Evolutionary conservation across 257 asterid species (phyloP).

Genomic region (Przewalskia tangutica): DNA sequence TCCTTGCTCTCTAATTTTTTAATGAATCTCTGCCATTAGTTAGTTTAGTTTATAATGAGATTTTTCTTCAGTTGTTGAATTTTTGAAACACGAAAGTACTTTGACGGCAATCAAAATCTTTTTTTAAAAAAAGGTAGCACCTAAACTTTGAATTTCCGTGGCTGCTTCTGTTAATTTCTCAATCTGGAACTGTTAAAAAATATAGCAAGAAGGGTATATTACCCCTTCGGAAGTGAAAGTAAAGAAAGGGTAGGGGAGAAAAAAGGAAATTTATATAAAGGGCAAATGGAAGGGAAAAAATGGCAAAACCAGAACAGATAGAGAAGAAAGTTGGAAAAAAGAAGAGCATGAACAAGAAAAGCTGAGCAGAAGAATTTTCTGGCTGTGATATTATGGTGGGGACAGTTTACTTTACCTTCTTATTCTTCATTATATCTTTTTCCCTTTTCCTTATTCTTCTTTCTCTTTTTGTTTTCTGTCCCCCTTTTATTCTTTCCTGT

Average conservation of each 20-base stretch:
- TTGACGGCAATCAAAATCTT: background rate
- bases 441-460: background rate
- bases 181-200: background rate
- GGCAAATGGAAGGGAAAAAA: background rate
- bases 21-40: background rate
- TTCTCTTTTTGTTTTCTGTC: background rate
- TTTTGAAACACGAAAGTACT: background rate
- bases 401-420: background rate
- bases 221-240: background rate
- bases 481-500: background rate
- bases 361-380: background rate
- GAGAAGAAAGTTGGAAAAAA: background rate
- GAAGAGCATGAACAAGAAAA: background rate
- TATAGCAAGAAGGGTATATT: background rate
- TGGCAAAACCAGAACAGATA: background rate
- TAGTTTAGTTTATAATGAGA: slow-evolving; percentile 1
- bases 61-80: background rate
- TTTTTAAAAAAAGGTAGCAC: background rate
- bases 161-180: background rate
- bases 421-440: background rate
- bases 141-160: background rate
- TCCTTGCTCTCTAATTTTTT: background rate
- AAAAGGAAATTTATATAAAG: background rate
- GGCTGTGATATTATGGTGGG: background rate
- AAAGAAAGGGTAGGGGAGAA: background rate